Conservation (phyloP, 805 yeast genomes). For the Zygoascus ofunaensis region DNA sequence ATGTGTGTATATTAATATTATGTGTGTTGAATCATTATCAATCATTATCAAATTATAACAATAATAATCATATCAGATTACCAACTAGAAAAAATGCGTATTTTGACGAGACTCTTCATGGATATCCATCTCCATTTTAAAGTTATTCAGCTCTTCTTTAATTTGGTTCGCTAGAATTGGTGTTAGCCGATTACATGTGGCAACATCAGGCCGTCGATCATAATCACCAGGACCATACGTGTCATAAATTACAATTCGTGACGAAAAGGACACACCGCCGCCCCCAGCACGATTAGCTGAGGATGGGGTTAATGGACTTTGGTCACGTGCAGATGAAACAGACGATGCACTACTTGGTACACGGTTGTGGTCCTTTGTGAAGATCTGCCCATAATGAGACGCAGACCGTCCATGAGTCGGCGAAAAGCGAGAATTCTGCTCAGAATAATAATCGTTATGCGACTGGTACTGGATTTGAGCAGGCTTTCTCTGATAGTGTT, state of each 20-base stretch:
- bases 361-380: conserved; percentile 8
- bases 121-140: conserved; percentile 73
- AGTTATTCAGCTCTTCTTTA: conserved; percentile 70
- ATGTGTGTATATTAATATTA: too few relatives aligned
- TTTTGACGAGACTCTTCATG: conserved; percentile 71
- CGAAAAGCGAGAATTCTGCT: neutral
- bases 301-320: neutral
- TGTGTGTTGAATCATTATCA: too few relatives aligned
- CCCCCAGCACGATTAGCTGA: neutral
- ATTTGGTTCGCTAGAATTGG: conserved; percentile 80
- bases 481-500: conserved; percentile 13
- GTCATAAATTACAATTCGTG: conserved; percentile 73
- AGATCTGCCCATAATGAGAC: neutral
- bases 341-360: conserved; percentile 10
- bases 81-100: conserved; percentile 71
- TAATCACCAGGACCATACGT: conserved; percentile 78
- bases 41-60: too few relatives aligned
- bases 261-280: conserved; percentile 55
- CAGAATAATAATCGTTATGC: conserved; percentile 8
- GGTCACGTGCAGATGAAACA: conserved; percentile 2
- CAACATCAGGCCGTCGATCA: conserved; percentile 86
- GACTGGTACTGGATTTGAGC: neutral
- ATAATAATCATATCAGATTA: too few relatives aligned
- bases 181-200: conserved; percentile 86
- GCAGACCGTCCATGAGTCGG: neutral